Percentiles rank a stretch among this genome's conserved stretches.
These are phyloP conservation scores for Takashimella tepidaria DNA, from an alignment of 1,284 basidiomycete species.

Conservation along the genomic window DNA sequence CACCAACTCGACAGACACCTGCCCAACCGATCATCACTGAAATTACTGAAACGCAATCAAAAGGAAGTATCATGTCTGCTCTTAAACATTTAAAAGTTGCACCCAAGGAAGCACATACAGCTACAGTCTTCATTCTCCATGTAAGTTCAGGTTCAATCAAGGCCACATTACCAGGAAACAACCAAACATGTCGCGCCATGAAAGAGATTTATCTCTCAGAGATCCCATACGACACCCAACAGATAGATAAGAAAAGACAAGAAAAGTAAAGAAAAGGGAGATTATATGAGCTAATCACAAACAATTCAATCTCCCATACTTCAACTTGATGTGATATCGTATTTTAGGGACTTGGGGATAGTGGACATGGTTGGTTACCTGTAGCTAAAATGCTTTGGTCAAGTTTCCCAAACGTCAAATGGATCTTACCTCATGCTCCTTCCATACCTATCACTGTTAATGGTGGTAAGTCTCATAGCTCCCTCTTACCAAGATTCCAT, in stretches of 20 bases:
- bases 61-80: constrained; percentile 19
- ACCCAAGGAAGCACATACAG: constrained; percentile 58
- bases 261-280: too few species aligned
- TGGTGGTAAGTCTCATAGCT: constrained; percentile 25
- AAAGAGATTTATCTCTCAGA: too few species aligned
- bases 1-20: too few species aligned
- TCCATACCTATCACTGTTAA: constrained; percentile 49
- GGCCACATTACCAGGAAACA: too few species aligned
- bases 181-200: too few species aligned
- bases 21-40: not conserved
- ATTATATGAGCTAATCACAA: too few species aligned
- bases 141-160: constrained; percentile 51
- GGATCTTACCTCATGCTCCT: constrained; percentile 72
- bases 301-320: too few species aligned
- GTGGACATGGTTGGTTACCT: constrained; percentile 65
- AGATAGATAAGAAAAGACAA: too few species aligned
- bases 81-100: constrained; percentile 44
- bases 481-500: too few species aligned
- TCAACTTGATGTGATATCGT: too few species aligned
- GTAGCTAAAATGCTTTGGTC: constrained; percentile 63
- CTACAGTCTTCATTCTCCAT: constrained; percentile 84
- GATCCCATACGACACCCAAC: too few species aligned
- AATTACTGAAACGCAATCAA: too few species aligned
- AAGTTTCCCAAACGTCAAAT: constrained; percentile 68
- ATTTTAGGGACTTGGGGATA: constrained; percentile 42